A percentile compares a stretch with the other conserved stretches of the same genome.
Conservation (phyloP, 805 yeast species). For the Candida coleopterorum region DNA sequence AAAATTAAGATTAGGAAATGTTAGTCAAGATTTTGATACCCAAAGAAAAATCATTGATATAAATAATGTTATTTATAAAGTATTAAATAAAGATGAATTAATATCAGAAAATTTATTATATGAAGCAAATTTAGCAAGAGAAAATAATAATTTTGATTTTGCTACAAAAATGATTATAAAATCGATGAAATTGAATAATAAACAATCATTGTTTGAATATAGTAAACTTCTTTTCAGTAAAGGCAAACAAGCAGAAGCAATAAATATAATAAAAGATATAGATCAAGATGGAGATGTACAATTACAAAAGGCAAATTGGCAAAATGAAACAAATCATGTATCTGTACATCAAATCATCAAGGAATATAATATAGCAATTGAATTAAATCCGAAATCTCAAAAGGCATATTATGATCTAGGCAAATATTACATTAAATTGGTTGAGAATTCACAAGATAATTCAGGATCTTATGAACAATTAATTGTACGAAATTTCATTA, state of each 20-base stretch:
- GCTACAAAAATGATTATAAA: slow-evolving; percentile 65
- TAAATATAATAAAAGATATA: slow-evolving; percentile 53
- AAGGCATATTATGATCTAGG: slow-evolving; percentile 80
- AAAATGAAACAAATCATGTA: slow-evolving; percentile 79
- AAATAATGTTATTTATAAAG: slow-evolving; percentile 44
- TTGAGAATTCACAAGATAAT: slow-evolving; percentile 55
- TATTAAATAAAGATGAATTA: slow-evolving; percentile 30
- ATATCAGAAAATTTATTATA: slow-evolving; percentile 47
- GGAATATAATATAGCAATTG: slow-evolving; percentile 60
- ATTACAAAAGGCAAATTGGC: slow-evolving; percentile 81
- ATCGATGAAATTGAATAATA: slow-evolving; percentile 43
- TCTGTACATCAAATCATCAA: slow-evolving; percentile 67
- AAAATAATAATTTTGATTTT: slow-evolving; percentile 63
- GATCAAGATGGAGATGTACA: slow-evolving; percentile 42
- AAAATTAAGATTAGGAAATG: slow-evolving; percentile 25
- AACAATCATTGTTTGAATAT: slow-evolving; percentile 63
- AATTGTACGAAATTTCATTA: slow-evolving; percentile 52
- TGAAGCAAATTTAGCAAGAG: slow-evolving; percentile 62
- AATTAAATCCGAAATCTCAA: slow-evolving; percentile 58
- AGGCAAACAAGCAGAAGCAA: slow-evolving; percentile 82
- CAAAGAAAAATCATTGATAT: slow-evolving; percentile 57
- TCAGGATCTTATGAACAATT: slow-evolving; percentile 51
- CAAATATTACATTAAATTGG: slow-evolving; percentile 67
- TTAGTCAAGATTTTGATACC: slow-evolving; percentile 47
- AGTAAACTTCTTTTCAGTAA: slow-evolving; percentile 84